phyloP scores from a whole-genome alignment of 306 rosid species.

The Cucumis cinereus region DNA sequence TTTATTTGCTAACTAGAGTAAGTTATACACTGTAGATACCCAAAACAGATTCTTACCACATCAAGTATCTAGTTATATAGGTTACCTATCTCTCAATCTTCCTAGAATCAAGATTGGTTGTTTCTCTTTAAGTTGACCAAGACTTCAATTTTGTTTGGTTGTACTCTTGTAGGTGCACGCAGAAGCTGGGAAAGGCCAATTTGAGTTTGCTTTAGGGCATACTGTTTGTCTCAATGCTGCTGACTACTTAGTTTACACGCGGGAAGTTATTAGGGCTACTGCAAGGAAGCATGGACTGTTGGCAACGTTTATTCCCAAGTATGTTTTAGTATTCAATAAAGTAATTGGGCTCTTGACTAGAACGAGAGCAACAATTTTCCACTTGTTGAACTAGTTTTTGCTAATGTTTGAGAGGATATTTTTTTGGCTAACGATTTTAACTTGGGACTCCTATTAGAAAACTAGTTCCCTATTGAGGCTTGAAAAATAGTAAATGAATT shows the following conservation, averaged over 20 bases:
- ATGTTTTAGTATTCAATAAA: constrained; percentile 14
- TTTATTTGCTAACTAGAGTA: background rate
- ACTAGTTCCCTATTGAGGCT: background rate
- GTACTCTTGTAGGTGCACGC: constrained; percentile 48
- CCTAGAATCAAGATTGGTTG: background rate
- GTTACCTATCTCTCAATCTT: background rate
- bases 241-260: constrained; percentile 57
- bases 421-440: background rate
- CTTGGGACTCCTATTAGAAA: background rate
- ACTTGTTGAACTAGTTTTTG: background rate
- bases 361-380: background rate
- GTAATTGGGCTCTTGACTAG: background rate
- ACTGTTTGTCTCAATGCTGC: constrained; percentile 51
- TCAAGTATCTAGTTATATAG: background rate
- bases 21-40: background rate
- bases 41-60: background rate
- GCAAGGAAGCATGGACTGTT: constrained; percentile 74
- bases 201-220: constrained; percentile 55
- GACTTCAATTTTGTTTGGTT: background rate
- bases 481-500: background rate
- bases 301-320: constrained; percentile 92
- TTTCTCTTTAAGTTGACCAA: background rate
- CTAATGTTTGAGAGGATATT: background rate
- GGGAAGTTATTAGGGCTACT: constrained; percentile 58
- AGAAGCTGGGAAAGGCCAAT: constrained; percentile 86